Percentiles rank a stretch among this genome's conserved stretches.
phyloP scores from a whole-genome alignment of 176 grass and related monocot genomes.

The Cenchrus fungigraminus region DNA sequence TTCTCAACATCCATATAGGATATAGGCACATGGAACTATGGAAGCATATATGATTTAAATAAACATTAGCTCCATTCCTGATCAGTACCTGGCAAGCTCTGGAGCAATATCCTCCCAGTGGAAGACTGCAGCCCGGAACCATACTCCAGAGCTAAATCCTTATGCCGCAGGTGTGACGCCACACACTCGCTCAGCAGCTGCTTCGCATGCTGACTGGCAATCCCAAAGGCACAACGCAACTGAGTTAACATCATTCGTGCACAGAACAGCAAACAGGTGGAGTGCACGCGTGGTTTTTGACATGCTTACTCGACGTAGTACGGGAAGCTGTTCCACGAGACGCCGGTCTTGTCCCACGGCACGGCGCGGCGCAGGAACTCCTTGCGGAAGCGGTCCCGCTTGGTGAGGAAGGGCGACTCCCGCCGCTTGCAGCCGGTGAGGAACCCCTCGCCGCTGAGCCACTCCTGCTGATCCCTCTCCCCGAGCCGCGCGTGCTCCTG shows the following conservation, averaged over 20 bases:
- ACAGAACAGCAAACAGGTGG: conserved; percentile 20
- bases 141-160: conserved; percentile 51
- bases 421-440: conserved; percentile 66
- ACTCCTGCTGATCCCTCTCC: conserved; percentile 91
- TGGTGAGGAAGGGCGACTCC: conserved; percentile 77
- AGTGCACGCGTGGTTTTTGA: background rate
- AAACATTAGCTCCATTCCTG: conserved; percentile 5
- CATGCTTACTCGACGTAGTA: conserved; percentile 82
- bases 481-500: conserved; percentile 85
- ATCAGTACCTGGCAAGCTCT: conserved; percentile 71
- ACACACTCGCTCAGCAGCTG: conserved; percentile 74
- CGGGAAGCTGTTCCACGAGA: conserved; percentile 80
- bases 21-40: background rate
- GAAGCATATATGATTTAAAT: conserved; percentile 18
- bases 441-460: conserved; percentile 72
- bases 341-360: conserved; percentile 74
- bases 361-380: conserved; percentile 81
- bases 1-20: conserved; percentile 8
- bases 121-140: conserved; percentile 71
- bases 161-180: conserved; percentile 75
- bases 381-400: conserved; percentile 73
- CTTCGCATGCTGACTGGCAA: conserved; percentile 58
- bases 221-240: conserved; percentile 26
- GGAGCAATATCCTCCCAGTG: conserved; percentile 74
- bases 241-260: conserved; percentile 12